Evolutionary conservation across 2,329 filamentous ascomycete species (phyloP).

Genomic region (Cryphonectria radicalis): DNA sequence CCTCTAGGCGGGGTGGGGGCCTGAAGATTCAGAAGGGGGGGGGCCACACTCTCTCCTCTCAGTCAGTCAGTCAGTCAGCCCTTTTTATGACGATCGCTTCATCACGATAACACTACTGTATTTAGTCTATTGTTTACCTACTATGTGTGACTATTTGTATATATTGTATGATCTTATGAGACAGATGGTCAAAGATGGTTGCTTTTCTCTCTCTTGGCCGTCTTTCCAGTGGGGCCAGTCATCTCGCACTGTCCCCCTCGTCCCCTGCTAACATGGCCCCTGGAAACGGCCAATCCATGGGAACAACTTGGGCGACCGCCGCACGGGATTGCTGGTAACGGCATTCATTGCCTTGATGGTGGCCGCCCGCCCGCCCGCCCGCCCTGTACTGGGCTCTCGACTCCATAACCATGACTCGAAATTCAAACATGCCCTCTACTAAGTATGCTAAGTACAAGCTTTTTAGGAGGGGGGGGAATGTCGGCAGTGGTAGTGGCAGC

Average conservation of each 20-base stretch:
- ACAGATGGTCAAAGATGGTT: background rate
- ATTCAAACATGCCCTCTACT: background rate
- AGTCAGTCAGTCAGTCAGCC: no score
- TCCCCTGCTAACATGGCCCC: background rate
- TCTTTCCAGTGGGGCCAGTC: background rate
- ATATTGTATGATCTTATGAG: background rate
- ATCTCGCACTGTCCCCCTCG: constrained; percentile 1
- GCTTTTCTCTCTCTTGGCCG: background rate
- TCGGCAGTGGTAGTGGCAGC: no score
- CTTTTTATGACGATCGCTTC: constrained; percentile 1
- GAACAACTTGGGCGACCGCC: background rate
- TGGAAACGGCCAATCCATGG: background rate
- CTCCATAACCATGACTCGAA: background rate
- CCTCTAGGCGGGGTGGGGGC: background rate
- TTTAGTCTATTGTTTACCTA: background rate
- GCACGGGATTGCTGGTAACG: background rate
- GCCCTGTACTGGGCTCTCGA: background rate
- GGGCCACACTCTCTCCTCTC: background rate
- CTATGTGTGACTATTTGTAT: background rate
- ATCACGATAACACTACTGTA: background rate
- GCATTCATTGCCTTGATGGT: background rate
- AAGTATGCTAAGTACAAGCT: background rate
- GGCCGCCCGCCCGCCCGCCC: background rate
- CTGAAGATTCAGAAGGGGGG: background rate
- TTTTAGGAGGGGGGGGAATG: background rate